Conservation (phyloP, 2,329 filamentous ascomycete species). For the Talaromyces funiculosus region DNA sequence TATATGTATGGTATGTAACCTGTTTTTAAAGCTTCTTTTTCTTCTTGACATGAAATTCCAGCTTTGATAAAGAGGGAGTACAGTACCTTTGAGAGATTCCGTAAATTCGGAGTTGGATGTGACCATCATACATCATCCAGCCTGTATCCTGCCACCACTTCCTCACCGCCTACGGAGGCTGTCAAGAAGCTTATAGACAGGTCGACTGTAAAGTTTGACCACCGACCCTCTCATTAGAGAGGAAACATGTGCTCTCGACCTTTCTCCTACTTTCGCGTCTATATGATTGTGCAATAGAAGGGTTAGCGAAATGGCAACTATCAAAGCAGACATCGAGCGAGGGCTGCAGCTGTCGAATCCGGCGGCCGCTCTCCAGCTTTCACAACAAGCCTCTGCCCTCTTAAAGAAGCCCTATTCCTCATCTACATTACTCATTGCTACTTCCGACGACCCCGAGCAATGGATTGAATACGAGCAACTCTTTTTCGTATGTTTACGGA, state of each 20-base stretch:
- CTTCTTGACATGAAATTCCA: too few relatives aligned
- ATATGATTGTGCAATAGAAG: background rate
- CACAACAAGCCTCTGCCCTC: slow-evolving; percentile 40
- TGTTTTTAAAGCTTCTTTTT: background rate
- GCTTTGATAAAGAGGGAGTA: background rate
- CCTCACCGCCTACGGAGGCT: background rate
- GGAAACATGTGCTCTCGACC: slow-evolving; percentile 11
- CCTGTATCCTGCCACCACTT: background rate
- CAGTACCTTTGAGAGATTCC: background rate
- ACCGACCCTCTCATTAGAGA: background rate
- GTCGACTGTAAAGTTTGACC: background rate
- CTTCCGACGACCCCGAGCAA: slow-evolving; percentile 66
- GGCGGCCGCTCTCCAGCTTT: slow-evolving; percentile 40
- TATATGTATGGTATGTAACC: background rate
- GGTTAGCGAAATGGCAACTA: background rate
- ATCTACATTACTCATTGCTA: slow-evolving; percentile 46
- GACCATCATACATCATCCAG: background rate
- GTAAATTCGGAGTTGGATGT: background rate
- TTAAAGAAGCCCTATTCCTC: slow-evolving; percentile 22
- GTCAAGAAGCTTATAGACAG: background rate
- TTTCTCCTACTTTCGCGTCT: background rate
- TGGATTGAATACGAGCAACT: slow-evolving; percentile 87
- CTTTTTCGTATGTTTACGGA: slow-evolving; percentile 74
- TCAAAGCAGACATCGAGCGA: slow-evolving; percentile 1
- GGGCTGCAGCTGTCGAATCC: slow-evolving; percentile 33